phyloP scores from a whole-genome alignment of 306 rosid species.

The Glycine tomentella region DNA sequence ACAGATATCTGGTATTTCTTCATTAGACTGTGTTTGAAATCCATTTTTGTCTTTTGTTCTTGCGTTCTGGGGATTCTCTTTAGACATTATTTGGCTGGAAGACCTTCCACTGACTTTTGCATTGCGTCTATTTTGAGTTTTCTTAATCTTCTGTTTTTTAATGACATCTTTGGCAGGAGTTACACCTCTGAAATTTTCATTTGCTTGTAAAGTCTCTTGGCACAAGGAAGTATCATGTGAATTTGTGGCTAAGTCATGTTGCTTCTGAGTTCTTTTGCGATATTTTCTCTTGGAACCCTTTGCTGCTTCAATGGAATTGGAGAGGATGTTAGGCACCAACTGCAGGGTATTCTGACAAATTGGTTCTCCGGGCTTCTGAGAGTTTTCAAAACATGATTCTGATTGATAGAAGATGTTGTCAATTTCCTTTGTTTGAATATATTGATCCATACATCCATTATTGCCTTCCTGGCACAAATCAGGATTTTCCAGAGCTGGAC shows the following conservation, averaged over 20 bases:
- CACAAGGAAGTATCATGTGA: conserved; percentile 50
- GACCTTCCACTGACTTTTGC: conserved; percentile 50
- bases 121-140: conserved; percentile 47
- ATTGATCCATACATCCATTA: conserved; percentile 51
- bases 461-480: conserved; percentile 49
- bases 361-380: conserved; percentile 42
- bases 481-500: conserved; percentile 47
- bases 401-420: conserved; percentile 48
- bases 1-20: conserved; percentile 46
- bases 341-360: conserved; percentile 43
- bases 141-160: conserved; percentile 62
- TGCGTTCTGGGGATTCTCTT: conserved; percentile 45
- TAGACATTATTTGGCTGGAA: conserved; percentile 40
- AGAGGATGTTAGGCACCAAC: conserved; percentile 44
- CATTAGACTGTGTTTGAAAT: conserved; percentile 43
- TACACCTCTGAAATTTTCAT: conserved; percentile 48
- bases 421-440: conserved; percentile 43
- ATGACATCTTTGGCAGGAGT: conserved; percentile 32
- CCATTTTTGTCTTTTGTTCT: conserved; percentile 39
- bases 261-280: conserved; percentile 44
- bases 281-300: conserved; percentile 62
- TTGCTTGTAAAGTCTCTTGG: conserved; percentile 53
- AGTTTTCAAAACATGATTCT: conserved; percentile 44
- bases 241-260: conserved; percentile 42
- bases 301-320: conserved; percentile 49